Evolutionary conservation across 805 yeast species (phyloP), one percentile per base, ranked within the genome.

Genomic region (Yarrowia keelungensis): DNA sequence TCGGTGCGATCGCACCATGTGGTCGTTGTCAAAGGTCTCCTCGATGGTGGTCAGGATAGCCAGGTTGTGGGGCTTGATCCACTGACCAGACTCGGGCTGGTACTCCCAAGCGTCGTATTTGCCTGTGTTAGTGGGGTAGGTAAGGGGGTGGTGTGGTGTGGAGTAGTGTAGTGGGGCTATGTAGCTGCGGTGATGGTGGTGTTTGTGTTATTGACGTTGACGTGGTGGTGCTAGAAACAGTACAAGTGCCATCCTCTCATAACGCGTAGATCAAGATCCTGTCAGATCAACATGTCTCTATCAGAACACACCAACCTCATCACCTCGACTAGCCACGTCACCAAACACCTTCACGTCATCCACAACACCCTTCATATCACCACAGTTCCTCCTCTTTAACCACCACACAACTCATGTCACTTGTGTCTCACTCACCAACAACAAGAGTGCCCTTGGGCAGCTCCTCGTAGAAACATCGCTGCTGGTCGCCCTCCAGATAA

Each of bases 21-120:
- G 94, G 78, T 90, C 85, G 76, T 88, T 87, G 79, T 92, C 97
- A 74, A 93, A 93, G 3, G 90, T 85, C 79, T 90, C 95, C 75
- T 89, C 92, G 69, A 90, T 90, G 1, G 92, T 87, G 75, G 89
- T 84, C 73, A 85, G 87, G 67, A 91, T 81, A 64, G 82, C 85
- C 74, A 91, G 78, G 64, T 72, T 69, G 45, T 85, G 83, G n/a
- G 82, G 79, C 72, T 85, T 86, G 66, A 83, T 82, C 74, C 82
- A 80, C 75, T 83, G 87, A 49, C 82, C 83, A 8, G 83, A 78
- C 42, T 79, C 77, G 19, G 83, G 82, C 72, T 85, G 83, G 70
- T 79, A 82, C 73, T 89, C 92, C 76, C 84, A 84, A 3, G 91
- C 90, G 72, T 89, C 89, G 72, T 90, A 86, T 74, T 84, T 83